Evolutionary conservation across 2,329 filamentous ascomycete genomes (phyloP).

Genomic region (Thelonectria blattea): DNA sequence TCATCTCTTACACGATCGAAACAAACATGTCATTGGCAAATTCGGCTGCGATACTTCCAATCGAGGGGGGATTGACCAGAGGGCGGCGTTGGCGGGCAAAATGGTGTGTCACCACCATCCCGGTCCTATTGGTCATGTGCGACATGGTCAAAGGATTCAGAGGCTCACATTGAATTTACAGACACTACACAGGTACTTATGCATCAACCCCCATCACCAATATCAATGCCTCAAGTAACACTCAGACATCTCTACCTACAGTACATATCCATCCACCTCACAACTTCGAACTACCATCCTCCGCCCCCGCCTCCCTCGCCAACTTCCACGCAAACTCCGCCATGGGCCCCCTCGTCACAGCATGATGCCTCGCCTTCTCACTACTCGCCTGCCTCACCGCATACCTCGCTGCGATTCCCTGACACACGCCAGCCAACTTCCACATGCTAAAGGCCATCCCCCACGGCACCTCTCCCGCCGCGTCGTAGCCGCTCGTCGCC

Average conservation of each 20-base stretch:
- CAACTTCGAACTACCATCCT: constrained; percentile 35
- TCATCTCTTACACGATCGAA: no score
- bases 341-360: constrained; percentile 70
- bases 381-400: constrained; percentile 90
- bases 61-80: background rate
- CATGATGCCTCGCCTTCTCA: constrained; percentile 77
- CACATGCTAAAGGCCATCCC: constrained; percentile 68
- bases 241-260: no score
- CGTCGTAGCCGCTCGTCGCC: constrained; percentile 71
- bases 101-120: background rate
- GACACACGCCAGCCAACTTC: constrained; percentile 67
- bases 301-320: constrained; percentile 55
- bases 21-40: no score
- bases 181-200: no score
- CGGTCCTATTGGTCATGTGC: background rate
- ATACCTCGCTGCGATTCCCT: constrained; percentile 91
- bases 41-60: no score
- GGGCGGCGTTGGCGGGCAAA: constrained; percentile 4
- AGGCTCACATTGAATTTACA: background rate
- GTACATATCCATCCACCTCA: no score
- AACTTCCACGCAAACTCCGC: constrained; percentile 80
- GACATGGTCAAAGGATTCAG: no score
- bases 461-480: constrained; percentile 64
- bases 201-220: background rate
- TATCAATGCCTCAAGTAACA: background rate